Conservation (phyloP, 192 early-diverging fungal genomes). For the Backusella liffmaniae region DNA sequence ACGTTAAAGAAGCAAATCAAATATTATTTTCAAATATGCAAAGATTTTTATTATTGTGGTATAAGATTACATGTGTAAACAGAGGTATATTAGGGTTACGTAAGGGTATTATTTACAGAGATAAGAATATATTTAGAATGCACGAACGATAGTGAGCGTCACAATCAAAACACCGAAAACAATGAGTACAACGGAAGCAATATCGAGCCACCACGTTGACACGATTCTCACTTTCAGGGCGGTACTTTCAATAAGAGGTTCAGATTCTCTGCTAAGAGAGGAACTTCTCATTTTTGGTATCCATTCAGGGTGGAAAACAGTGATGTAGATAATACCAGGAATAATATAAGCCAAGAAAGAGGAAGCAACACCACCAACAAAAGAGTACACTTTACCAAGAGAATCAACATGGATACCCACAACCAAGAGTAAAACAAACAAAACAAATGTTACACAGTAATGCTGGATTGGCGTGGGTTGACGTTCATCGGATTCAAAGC, state of each 20-base stretch:
- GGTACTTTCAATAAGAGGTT: not conserved
- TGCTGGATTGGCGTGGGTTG: constrained; percentile 38
- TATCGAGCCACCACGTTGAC: constrained; percentile 36
- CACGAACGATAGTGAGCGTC: constrained; percentile 32
- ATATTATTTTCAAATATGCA: not conserved
- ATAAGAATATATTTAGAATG: constrained; percentile 2
- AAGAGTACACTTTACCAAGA: constrained; percentile 46
- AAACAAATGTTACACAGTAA: constrained; percentile 36
- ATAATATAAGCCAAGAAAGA: constrained; percentile 51
- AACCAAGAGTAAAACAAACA: constrained; percentile 38
- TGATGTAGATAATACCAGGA: constrained; percentile 41
- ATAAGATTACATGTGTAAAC: not conserved
- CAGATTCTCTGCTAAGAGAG: not conserved
- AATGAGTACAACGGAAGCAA: constrained; percentile 39
- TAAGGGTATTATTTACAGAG: not conserved
- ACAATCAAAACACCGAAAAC: constrained; percentile 48
- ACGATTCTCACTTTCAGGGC: not conserved
- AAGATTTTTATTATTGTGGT: not conserved
- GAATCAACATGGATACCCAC: constrained; percentile 37
- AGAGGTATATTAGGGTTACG: not conserved
- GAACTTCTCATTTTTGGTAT: not conserved
- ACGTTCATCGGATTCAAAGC: constrained; percentile 34
- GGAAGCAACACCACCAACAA: constrained; percentile 51
- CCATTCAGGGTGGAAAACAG: constrained; percentile 36
- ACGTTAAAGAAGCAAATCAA: not conserved